phyloP scores from a whole-genome alignment of 2,329 filamentous ascomycete genomes.

The Fusarium concolor region DNA sequence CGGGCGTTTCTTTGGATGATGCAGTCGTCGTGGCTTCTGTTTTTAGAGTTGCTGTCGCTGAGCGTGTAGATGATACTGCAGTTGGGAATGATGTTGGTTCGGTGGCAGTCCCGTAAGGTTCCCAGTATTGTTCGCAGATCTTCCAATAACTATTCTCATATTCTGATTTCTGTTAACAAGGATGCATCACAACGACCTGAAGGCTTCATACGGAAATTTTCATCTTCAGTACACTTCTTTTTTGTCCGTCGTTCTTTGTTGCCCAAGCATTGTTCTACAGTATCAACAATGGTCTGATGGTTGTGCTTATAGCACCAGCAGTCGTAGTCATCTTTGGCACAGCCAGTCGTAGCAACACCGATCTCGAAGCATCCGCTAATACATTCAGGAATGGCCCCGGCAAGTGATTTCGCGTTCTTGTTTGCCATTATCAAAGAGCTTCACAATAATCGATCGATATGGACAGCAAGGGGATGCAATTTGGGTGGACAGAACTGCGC shows the following conservation, averaged over 20 bases:
- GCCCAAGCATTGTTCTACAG: slow-evolving; percentile 35
- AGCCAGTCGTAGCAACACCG: slow-evolving; percentile 41
- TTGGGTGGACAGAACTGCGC: background rate
- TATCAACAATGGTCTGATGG: slow-evolving; percentile 43
- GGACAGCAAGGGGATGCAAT: background rate
- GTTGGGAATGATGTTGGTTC: slow-evolving; percentile 36
- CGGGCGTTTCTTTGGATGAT: background rate
- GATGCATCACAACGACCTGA: no score
- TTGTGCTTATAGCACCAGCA: slow-evolving; percentile 44
- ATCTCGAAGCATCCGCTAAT: slow-evolving; percentile 40
- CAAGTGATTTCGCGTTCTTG: slow-evolving; percentile 33
- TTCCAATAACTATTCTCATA: slow-evolving; percentile 47
- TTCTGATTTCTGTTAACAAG: slow-evolving; percentile 21
- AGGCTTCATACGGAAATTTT: slow-evolving; percentile 37
- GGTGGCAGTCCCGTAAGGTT: slow-evolving; percentile 39
- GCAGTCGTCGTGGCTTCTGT: slow-evolving; percentile 3
- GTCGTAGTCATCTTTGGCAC: slow-evolving; percentile 38
- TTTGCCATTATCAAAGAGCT: slow-evolving; percentile 32
- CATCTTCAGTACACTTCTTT: slow-evolving; percentile 35
- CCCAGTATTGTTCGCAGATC: slow-evolving; percentile 46
- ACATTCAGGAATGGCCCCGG: slow-evolving; percentile 37
- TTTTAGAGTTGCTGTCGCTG: background rate
- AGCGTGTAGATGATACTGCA: slow-evolving; percentile 1
- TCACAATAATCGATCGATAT: background rate
- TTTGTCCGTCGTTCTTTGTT: slow-evolving; percentile 33